Evolutionary conservation across 345 rosid species (phyloP).

Genomic region (Litchi chinensis): DNA sequence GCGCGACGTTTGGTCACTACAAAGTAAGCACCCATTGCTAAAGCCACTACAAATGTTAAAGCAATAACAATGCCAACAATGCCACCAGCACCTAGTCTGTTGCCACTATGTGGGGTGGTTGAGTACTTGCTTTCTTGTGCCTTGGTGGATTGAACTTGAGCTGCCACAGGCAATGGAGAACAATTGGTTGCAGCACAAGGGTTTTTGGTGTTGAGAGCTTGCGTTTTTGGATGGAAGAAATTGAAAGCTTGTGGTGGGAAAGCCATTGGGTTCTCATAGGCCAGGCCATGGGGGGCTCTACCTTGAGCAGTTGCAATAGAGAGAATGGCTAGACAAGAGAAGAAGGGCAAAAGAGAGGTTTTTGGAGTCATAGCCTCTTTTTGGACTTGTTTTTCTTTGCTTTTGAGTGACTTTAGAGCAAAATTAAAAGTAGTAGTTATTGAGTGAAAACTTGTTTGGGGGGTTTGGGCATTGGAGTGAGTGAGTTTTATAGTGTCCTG

Average conservation of each 20-base stretch:
- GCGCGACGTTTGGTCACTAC: conserved; percentile 36
- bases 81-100: conserved; percentile 34
- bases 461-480: neutral
- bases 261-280: conserved; percentile 61
- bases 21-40: conserved; percentile 37
- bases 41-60: conserved; percentile 33
- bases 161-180: conserved; percentile 53
- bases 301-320: conserved; percentile 52
- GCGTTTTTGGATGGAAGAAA: conserved; percentile 79
- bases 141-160: conserved; percentile 38
- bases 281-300: conserved; percentile 92
- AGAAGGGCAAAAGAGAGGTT: conserved; percentile 38
- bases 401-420: conserved; percentile 2
- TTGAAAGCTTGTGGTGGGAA: conserved; percentile 82
- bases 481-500: conserved; percentile 52
- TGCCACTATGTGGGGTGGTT: conserved; percentile 21
- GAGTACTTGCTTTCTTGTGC: conserved; percentile 28
- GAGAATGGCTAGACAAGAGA: conserved; percentile 35
- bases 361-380: conserved; percentile 38
- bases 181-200: conserved; percentile 38
- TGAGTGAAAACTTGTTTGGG: conserved; percentile 25
- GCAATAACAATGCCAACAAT: conserved; percentile 43
- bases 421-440: too few species aligned
- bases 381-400: conserved; percentile 11
- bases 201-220: conserved; percentile 22